Base-by-base conservation (phyloP, 2,329 filamentous ascomycete genomes). In the Nemania abortiva region DNA sequence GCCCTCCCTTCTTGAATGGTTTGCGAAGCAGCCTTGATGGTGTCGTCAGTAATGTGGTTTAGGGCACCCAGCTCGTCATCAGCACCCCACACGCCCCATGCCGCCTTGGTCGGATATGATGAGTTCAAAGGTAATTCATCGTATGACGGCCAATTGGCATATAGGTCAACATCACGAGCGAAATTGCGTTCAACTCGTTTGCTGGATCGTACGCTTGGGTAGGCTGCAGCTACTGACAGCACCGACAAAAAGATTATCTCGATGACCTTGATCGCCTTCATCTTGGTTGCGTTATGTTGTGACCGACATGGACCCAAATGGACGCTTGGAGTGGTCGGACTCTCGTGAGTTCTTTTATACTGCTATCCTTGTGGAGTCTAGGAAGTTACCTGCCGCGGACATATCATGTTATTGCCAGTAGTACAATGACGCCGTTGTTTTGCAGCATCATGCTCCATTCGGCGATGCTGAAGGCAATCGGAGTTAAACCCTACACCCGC, bases 181-280 rank as follows among this genome's bases (percentile, higher is more conserved):
- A 61, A 61, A 7, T 27, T 45, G 22, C 65, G 65, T 47, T 63
- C 53, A 34, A 63, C 20, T 20, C 59, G 65, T 49, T 29, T 22
- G 3, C 54, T 4, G 6, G 27, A 39, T 20, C 15, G 9, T 52
- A 18, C 15, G 7, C 54, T 64, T 2, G 65, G 65, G 45, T 53
- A 55, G 15, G 53, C 70, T 82, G 2, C 71, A 80, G 7, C 74
- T 37, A 15, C 49, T 18, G 20, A 37, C 9, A 54, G 53, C 11
- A 63, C 15, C 37, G n/a, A 61, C 1, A 50, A 61, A 56, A 66
- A 15, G 18, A 61, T 6, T 4, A 60, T 24, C 39, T 27, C 27
- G 52, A 27, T 6, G 3, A 20, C 5, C 5, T 18, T 20, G 9
- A n/a, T 20, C 9, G 10, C 31, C 42, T 29, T 66, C 63, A 66